Base-by-base conservation (phyloP, 75 land plant genomes). In the Selaginella moellendorffii region DNA sequence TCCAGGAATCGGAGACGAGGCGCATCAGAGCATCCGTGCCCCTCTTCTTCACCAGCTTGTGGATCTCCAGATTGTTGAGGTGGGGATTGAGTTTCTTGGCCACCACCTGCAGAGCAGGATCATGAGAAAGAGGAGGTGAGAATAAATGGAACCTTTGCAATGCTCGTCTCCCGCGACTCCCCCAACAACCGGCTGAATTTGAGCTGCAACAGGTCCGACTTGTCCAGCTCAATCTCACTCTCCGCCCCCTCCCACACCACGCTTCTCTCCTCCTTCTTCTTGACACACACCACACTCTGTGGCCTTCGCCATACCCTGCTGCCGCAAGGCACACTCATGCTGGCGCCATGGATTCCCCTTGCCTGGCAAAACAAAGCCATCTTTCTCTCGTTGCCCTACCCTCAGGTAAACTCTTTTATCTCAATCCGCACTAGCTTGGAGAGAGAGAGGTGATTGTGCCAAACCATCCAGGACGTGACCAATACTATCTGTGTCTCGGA, bases 401-500 rank as follows among this genome's bases (percentile, higher is more conserved):
- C 46, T 36, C 5, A 5, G 14, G 10, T 5, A 36, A 36, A 36
- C 10, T 36, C 46, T 36, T 5, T 5, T 36, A 36, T 36, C 46
- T 36, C 46, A 5, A 36, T 14, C 5, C 46, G 14, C 10, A 5
- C 46, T 14, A 14, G 14, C 46, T 5, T 36, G 46, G 46, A 36
- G 46, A 5, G 46, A 5, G 14, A 5, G 46, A 5, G 46, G 46
- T 36, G 5, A 5, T 36, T 36, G 14, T 36, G 14, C 46, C 5
- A 36, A 5, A 5, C 10, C 46, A 36, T 36, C 14, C 46, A 36
- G 46, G 14, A 36, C 14, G 46, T 36, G 46, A 56, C 9, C 59
- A 8, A 25, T 19, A 5, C 2, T 2, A 79, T 88, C 85, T 19
- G 77, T 86, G 73, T 86, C 90, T 22, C 97, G 88, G 31, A 90